phyloP scores from a whole-genome alignment of 2,329 filamentous ascomycete genomes.

The Fusarium equiseti region DNA sequence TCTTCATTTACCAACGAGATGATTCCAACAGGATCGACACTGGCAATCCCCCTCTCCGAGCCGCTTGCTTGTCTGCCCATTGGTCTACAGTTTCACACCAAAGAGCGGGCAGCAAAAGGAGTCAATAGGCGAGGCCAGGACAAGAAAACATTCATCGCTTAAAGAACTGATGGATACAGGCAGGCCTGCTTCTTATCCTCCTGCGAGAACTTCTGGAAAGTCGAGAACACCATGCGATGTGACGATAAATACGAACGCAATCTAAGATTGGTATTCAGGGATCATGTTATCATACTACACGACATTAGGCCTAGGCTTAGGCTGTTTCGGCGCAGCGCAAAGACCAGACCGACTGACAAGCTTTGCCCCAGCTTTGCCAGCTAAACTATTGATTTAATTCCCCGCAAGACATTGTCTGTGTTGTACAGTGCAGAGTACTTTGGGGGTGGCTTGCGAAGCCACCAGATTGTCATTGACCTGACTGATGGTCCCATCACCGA shows the following conservation, averaged over 20 bases:
- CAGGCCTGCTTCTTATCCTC: background rate
- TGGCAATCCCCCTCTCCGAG: slow-evolving; percentile 20
- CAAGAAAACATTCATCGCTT: slow-evolving; percentile 1
- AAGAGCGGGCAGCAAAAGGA: slow-evolving; percentile 5
- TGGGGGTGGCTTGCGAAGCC: background rate
- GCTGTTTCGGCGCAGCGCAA: slow-evolving; percentile 30
- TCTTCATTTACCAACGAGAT: slow-evolving; percentile 39
- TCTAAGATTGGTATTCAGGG: slow-evolving; percentile 28
- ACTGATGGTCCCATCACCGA: background rate
- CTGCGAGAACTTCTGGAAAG: slow-evolving; percentile 9
- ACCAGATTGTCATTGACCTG: background rate
- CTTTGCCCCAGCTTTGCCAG: slow-evolving; percentile 35
- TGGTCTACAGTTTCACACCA: slow-evolving; percentile 1
- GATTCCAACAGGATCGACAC: slow-evolving; percentile 42
- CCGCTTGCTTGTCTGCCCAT: background rate
- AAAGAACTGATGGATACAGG: background rate
- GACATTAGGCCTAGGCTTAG: slow-evolving; percentile 22
- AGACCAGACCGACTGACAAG: slow-evolving; percentile 35
- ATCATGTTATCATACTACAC: slow-evolving; percentile 13
- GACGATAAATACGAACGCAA: slow-evolving; percentile 39
- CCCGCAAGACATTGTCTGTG: slow-evolving; percentile 21
- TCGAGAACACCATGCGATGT: slow-evolving; percentile 10
- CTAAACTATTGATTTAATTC: slow-evolving; percentile 13
- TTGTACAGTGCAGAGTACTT: background rate
- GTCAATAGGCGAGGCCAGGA: slow-evolving; percentile 1